These are phyloP conservation scores for Paracoccidioides lutzii DNA, from an alignment of 2,329 filamentous ascomycete genomes.

Conservation along the genomic window DNA sequence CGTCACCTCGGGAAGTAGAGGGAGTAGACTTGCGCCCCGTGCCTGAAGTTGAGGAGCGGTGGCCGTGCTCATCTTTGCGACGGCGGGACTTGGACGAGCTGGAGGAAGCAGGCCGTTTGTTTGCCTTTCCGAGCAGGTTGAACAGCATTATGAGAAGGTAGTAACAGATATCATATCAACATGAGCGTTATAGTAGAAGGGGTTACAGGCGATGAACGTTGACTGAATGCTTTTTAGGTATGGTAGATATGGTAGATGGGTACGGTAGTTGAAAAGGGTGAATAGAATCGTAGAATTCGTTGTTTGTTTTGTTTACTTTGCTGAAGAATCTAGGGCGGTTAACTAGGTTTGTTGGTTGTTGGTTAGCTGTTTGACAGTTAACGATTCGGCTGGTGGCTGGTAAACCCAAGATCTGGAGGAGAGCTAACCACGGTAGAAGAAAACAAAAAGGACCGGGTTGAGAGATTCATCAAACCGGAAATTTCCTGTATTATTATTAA, in stretches of 20 bases:
- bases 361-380: no score
- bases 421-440: no score
- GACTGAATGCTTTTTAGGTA: background rate
- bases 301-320: no score
- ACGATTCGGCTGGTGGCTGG: no score
- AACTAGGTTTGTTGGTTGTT: no score
- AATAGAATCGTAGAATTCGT: no score
- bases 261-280: no score
- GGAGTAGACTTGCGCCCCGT: constrained; percentile 22
- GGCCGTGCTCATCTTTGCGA: constrained; percentile 17
- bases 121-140: constrained; percentile 3
- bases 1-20: constrained; percentile 28
- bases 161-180: background rate
- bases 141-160: constrained; percentile 2
- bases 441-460: no score
- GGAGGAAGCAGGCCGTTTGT: constrained; percentile 2
- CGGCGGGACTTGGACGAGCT: constrained; percentile 9
- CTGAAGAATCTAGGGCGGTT: no score
- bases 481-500: no score
- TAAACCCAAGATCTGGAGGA: no score
- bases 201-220: background rate
- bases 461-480: no score
- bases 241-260: background rate
- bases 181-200: background rate
- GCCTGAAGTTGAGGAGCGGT: constrained; percentile 16